Conservation (phyloP, 2,329 filamentous ascomycete species). For the Penicillium sp. region DNA sequence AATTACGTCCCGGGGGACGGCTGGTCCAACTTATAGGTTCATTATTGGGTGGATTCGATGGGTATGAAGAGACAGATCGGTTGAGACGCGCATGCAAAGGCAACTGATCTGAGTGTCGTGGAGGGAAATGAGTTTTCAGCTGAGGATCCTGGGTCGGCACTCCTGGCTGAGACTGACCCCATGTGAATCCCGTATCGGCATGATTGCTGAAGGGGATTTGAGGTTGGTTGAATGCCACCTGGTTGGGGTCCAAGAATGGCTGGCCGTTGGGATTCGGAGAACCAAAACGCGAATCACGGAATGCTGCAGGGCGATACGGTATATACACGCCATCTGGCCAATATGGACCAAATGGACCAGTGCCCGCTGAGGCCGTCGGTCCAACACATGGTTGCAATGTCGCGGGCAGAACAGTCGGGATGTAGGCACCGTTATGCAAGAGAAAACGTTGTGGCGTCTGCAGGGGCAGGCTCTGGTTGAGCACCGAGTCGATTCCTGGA, state of each 20-base stretch:
- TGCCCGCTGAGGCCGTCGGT: slow-evolving; percentile 57
- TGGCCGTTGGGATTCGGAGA: slow-evolving; percentile 23
- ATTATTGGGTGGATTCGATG: slow-evolving; percentile 20
- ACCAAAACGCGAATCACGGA: slow-evolving; percentile 52
- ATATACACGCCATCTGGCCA: slow-evolving; percentile 63
- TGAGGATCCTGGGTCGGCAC: slow-evolving; percentile 30
- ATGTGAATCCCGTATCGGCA: slow-evolving; percentile 30
- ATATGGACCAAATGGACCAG: slow-evolving; percentile 59
- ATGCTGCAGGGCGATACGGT: slow-evolving; percentile 58
- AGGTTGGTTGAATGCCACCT: slow-evolving; percentile 28
- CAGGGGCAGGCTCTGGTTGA: slow-evolving; percentile 55
- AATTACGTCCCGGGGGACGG: slow-evolving; percentile 17
- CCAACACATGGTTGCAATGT: slow-evolving; percentile 57
- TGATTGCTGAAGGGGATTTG: slow-evolving; percentile 27
- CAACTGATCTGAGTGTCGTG: slow-evolving; percentile 38
- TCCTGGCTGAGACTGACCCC: slow-evolving; percentile 31
- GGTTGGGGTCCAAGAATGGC: slow-evolving; percentile 31
- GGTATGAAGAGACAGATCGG: slow-evolving; percentile 23
- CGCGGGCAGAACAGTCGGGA: slow-evolving; percentile 60
- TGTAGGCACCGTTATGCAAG: slow-evolving; percentile 48
- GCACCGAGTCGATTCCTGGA: slow-evolving; percentile 59
- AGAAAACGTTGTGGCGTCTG: slow-evolving; percentile 41
- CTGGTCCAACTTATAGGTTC: slow-evolving; percentile 28
- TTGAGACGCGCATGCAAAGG: slow-evolving; percentile 27
- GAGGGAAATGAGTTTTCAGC: slow-evolving; percentile 37